Percentiles rank a stretch among this genome's conserved stretches.
Evolutionary conservation across 148 eudicot genomes (phyloP).

Genomic region (Arbutus unedo): DNA sequence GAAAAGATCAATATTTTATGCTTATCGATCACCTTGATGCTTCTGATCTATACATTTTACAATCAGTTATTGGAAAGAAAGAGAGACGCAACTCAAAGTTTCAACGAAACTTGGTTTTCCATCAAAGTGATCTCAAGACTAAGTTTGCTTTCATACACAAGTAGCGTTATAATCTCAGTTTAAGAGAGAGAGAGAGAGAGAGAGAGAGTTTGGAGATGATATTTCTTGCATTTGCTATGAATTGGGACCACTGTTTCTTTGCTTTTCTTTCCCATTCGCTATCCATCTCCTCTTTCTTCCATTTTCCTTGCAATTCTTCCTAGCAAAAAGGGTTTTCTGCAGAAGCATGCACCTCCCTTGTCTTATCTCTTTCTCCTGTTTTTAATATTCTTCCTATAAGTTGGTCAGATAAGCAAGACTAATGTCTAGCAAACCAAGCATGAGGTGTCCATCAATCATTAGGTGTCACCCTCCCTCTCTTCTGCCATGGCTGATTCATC

Average conservation of each 20-base stretch:
- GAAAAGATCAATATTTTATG: too few species aligned
- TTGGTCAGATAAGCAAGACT: background rate
- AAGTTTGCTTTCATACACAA: too few species aligned
- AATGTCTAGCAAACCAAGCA: background rate
- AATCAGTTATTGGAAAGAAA: too few species aligned
- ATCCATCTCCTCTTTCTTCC: background rate
- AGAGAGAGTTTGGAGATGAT: background rate
- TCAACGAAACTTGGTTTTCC: too few species aligned
- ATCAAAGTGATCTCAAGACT: too few species aligned
- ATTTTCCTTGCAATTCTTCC: background rate
- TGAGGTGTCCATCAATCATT: background rate
- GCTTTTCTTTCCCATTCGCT: background rate
- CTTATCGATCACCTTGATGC: too few species aligned
- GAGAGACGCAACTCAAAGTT: too few species aligned
- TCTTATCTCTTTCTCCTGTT: background rate
- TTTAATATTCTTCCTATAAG: background rate
- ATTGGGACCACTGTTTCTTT: background rate
- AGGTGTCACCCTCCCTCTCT: background rate
- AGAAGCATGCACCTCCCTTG: background rate
- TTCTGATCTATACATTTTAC: too few species aligned
- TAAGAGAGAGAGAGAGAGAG: too few species aligned
- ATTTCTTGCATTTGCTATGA: background rate
- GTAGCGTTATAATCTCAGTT: too few species aligned
- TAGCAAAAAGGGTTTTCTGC: background rate
- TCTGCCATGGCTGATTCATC: background rate